These are phyloP conservation scores for Carex littledalei DNA, from an alignment of 176 grass and related monocot species.

Conservation along the genomic window DNA sequence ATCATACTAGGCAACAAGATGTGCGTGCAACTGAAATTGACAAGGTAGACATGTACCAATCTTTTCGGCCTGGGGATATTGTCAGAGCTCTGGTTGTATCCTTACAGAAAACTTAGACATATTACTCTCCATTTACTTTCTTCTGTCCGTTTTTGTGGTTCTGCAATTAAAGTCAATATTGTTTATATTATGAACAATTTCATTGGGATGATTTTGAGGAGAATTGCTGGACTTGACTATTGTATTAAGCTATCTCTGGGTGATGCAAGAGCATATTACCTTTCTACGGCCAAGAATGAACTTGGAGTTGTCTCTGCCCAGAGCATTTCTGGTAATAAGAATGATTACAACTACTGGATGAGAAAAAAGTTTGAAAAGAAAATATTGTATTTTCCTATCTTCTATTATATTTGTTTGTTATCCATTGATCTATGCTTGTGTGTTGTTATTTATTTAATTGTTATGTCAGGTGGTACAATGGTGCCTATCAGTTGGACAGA, in stretches of 20 bases:
- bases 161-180: neutral
- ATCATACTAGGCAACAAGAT: conserved; percentile 73
- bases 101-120: conserved; percentile 25
- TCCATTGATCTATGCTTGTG: neutral
- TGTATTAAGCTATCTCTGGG: conserved; percentile 76
- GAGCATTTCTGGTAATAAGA: conserved; percentile 66
- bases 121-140: too few species aligned
- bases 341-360: neutral
- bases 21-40: conserved; percentile 98
- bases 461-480: conserved; percentile 57
- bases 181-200: conserved; percentile 1
- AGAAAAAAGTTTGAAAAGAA: neutral
- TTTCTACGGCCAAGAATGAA: conserved; percentile 94
- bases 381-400: neutral
- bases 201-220: neutral
- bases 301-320: conserved; percentile 91
- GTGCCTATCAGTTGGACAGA: conserved; percentile 89
- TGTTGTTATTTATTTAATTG: neutral
- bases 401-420: neutral
- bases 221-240: conserved; percentile 43
- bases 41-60: conserved; percentile 95
- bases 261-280: conserved; percentile 95
- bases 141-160: neutral
- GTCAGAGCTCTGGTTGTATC: conserved; percentile 60
- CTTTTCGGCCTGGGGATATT: conserved; percentile 40